phyloP scores from a whole-genome alignment of 257 asterid genomes.

The Phtheirospermum japonicum region DNA sequence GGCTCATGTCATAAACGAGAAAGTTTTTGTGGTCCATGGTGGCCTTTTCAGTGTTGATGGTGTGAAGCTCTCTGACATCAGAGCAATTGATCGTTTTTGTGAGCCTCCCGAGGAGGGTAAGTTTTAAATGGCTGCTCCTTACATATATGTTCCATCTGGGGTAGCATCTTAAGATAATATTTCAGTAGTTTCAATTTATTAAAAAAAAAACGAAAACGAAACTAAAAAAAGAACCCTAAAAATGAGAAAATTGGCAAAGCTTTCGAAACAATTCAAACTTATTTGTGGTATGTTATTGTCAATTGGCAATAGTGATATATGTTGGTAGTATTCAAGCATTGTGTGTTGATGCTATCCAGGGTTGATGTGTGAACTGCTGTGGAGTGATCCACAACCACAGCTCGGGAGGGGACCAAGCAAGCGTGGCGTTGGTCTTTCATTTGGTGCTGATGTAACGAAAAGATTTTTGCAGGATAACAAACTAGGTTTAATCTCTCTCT shows the following conservation, averaged over 20 bases:
- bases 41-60: conserved; percentile 99
- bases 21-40: conserved; percentile 93
- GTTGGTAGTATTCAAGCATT: conserved; percentile 14
- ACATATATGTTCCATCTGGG: neutral
- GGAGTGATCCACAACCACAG: conserved; percentile 99
- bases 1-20: conserved; percentile 83
- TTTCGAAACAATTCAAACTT: conserved; percentile 6
- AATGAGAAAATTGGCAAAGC: too few species aligned
- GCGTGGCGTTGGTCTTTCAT: conserved; percentile 98
- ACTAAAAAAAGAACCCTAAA: too few species aligned
- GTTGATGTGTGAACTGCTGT: conserved; percentile 93
- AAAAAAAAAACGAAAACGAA: too few species aligned
- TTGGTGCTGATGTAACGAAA: conserved; percentile 88
- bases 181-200: neutral
- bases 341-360: conserved; percentile 47
- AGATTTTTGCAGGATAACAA: conserved; percentile 88
- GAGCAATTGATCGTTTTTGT: conserved; percentile 83
- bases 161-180: conserved; percentile 13
- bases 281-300: neutral
- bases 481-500: conserved; percentile 48
- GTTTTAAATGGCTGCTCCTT: conserved; percentile 12
- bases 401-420: conserved; percentile 99
- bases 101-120: conserved; percentile 99
- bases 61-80: conserved; percentile 88
- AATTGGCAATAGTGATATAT: neutral